Percentiles rank a stretch among this genome's conserved stretches.
These are phyloP conservation scores for Pleomassaria siparia DNA, from an alignment of 2,329 filamentous ascomycete genomes.

Conservation along the genomic window DNA sequence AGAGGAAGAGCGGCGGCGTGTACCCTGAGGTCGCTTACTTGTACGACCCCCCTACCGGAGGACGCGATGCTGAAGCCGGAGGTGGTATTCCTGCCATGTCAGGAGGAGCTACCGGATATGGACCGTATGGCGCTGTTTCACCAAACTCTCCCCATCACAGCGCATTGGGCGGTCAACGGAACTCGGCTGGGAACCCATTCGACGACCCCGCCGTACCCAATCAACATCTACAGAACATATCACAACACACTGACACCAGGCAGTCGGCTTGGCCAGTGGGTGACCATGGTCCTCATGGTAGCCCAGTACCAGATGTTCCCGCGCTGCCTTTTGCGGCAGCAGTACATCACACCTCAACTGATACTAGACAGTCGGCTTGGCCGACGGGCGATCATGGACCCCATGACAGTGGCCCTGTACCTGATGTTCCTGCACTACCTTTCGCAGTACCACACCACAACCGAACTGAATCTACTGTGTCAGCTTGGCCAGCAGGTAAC, in stretches of 20 bases:
- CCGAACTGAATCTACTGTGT: background rate
- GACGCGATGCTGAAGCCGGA: conserved; percentile 21
- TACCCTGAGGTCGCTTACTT: conserved; percentile 39
- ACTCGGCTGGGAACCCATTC: conserved; percentile 8
- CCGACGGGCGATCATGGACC: background rate
- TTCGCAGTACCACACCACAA: background rate
- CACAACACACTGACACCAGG: background rate
- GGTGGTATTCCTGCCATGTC: conserved; percentile 23
- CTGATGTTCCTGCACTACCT: background rate
- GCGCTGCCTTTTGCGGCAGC: background rate
- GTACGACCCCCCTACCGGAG: conserved; percentile 32
- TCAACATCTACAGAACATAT: conserved; percentile 2
- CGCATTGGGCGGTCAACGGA: conserved; percentile 3
- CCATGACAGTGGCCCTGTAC: too few species aligned
- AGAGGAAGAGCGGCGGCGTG: conserved; percentile 22
- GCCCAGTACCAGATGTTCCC: too few species aligned
- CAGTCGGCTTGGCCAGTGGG: background rate
- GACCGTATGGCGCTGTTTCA: conserved; percentile 10
- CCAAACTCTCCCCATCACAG: conserved; percentile 14
- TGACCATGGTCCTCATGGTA: too few species aligned
- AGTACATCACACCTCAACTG: background rate
- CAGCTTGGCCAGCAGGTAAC: conserved; percentile 1
- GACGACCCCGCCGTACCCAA: conserved; percentile 1
- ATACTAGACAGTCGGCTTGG: background rate
- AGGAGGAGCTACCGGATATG: conserved; percentile 13